Percentiles rank a stretch among this genome's conserved stretches.
phyloP scores from a whole-genome alignment of 2,329 filamentous ascomycete genomes.

The Aspergillus fijiensis region DNA sequence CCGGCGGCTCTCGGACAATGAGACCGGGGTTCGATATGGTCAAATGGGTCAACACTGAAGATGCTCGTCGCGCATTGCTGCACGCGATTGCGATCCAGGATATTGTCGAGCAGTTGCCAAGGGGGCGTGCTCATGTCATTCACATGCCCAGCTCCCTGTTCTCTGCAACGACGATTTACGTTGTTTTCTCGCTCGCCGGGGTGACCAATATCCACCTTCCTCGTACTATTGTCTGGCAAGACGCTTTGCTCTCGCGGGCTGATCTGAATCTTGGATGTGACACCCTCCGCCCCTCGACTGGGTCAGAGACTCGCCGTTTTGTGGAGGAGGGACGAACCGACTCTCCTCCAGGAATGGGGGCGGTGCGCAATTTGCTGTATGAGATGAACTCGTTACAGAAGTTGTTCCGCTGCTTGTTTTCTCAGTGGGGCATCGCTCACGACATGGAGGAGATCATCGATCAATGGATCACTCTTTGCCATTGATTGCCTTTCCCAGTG shows the following conservation, averaged over 20 bases:
- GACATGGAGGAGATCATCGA: constrained; percentile 49
- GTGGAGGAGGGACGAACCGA: constrained; percentile 32
- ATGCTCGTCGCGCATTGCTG: constrained; percentile 43
- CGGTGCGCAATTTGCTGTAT: constrained; percentile 45
- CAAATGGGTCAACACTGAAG: constrained; percentile 40
- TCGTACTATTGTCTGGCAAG: constrained; percentile 43
- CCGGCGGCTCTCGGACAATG: constrained; percentile 29
- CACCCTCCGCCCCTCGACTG: constrained; percentile 21
- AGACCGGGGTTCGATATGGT: constrained; percentile 37
- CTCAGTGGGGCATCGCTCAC: constrained; percentile 48
- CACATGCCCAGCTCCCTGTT: constrained; percentile 49
- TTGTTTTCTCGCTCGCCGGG: constrained; percentile 43
- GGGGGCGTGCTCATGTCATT: constrained; percentile 47
- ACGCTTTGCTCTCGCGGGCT: constrained; percentile 34
- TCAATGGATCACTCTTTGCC: constrained; percentile 46
- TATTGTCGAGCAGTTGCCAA: constrained; percentile 47
- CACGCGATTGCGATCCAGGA: constrained; percentile 50
- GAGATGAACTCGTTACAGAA: constrained; percentile 51
- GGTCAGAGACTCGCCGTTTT: constrained; percentile 42
- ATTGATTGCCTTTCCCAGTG: constrained; percentile 23
- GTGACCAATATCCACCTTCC: constrained; percentile 41
- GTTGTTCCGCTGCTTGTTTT: constrained; percentile 45
- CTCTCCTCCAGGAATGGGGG: constrained; percentile 22
- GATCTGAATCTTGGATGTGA: constrained; percentile 31
- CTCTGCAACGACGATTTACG: constrained; percentile 45